These are phyloP conservation scores for Vigna angularis DNA, from an alignment of 306 rosid species.

Conservation along the genomic window DNA sequence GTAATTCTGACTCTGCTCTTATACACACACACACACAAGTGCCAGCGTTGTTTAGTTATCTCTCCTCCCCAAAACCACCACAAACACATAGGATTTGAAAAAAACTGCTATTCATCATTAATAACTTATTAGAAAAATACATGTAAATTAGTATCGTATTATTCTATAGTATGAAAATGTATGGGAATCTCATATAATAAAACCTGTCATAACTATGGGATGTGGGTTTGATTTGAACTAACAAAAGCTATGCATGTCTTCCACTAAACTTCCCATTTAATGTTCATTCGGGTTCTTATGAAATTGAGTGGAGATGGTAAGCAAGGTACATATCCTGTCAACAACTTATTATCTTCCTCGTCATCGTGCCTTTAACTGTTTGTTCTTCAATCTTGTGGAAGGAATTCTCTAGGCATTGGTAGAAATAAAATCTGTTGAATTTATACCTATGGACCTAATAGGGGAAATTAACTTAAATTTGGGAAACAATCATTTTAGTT, in stretches of 20 bases:
- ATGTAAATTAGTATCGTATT: constrained; percentile 44
- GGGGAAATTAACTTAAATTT: constrained; percentile 37
- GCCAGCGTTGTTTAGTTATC: too few relatives aligned
- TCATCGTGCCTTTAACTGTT: constrained; percentile 16
- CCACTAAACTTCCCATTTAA: constrained; percentile 37
- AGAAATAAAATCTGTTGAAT: constrained; percentile 42
- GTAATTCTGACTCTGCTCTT: not conserved
- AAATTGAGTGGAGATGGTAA: constrained; percentile 25
- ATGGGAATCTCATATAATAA: constrained; percentile 56
- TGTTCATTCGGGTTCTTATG: constrained; percentile 1
- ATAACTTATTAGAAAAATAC: constrained; percentile 53
- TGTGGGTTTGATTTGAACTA: constrained; percentile 37
- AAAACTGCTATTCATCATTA: constrained; percentile 53
- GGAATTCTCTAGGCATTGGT: constrained; percentile 28
- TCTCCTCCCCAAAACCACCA: not conserved
- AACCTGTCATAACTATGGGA: constrained; percentile 52
- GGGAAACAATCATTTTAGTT: constrained; percentile 39
- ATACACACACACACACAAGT: too few relatives aligned
- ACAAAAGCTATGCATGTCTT: constrained; percentile 36
- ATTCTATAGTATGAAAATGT: constrained; percentile 52
- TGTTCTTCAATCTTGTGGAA: constrained; percentile 42
- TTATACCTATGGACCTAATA: constrained; percentile 40
- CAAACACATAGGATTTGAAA: constrained; percentile 23
- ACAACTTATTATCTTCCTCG: constrained; percentile 29
- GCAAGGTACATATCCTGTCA: not conserved